Percentiles rank a stretch among this genome's conserved stretches.
phyloP scores from a whole-genome alignment of 192 early-diverging fungal genomes.

The Podila minutissima region DNA sequence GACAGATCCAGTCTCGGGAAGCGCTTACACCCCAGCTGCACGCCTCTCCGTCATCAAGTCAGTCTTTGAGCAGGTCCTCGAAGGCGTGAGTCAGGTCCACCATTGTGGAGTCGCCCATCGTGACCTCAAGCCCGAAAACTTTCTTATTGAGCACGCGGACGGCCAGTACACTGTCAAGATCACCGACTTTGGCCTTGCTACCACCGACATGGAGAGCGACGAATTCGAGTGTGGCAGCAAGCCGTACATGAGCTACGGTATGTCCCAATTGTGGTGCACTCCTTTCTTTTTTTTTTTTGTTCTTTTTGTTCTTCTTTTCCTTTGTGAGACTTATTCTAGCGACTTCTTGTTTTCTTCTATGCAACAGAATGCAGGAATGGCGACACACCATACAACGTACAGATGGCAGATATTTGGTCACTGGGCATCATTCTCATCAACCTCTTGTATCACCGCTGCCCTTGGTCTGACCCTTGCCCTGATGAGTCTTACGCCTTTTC shows the following conservation, averaged over 20 bases:
- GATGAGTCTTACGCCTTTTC: conserved; percentile 68
- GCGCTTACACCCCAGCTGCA: conserved; percentile 68
- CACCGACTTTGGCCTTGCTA: conserved; percentile 93
- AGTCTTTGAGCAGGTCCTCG: conserved; percentile 73
- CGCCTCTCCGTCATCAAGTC: conserved; percentile 70
- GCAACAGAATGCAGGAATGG: conserved; percentile 57
- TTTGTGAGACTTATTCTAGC: not conserved
- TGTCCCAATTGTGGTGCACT: not conserved
- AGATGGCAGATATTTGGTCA: conserved; percentile 76
- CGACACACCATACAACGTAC: conserved; percentile 61
- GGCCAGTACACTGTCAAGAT: conserved; percentile 71
- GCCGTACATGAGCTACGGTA: conserved; percentile 64
- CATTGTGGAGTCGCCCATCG: conserved; percentile 83
- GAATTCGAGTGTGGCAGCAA: conserved; percentile 90
- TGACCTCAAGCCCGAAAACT: conserved; percentile 89
- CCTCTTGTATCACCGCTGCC: conserved; percentile 73
- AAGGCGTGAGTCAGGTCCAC: conserved; percentile 84
- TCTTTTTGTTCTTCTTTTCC: not conserved
- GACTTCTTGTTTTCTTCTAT: not conserved
- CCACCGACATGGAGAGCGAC: conserved; percentile 78
- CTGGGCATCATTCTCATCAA: conserved; percentile 80
- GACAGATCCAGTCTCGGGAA: conserved; percentile 44
- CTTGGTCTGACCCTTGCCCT: conserved; percentile 75
- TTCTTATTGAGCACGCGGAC: conserved; percentile 57
- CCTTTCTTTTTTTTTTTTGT: not conserved